Conservation (phyloP, 2,329 filamentous ascomycete species). For the Zymoseptoria brevis region DNA sequence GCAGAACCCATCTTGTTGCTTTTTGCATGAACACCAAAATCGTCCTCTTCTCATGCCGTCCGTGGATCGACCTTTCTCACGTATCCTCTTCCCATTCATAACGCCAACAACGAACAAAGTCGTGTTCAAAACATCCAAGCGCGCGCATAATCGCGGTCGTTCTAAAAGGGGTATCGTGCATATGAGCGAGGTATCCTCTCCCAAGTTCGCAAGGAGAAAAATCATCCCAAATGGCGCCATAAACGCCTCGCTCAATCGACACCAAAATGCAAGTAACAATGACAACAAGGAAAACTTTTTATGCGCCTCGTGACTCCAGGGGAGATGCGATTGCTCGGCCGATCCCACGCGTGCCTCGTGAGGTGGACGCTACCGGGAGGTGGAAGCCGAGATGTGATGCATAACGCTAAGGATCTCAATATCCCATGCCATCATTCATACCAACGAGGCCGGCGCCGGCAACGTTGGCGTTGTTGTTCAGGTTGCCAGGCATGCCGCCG, state of each 20-base stretch:
- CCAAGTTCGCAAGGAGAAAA: slow-evolving; percentile 15
- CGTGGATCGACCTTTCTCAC: background rate
- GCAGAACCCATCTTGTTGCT: background rate
- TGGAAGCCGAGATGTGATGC: background rate
- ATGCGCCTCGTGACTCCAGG: background rate
- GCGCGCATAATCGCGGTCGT: background rate
- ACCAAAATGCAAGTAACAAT: slow-evolving; percentile 8
- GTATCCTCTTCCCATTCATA: slow-evolving; percentile 1
- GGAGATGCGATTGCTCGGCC: background rate
- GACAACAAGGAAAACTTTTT: slow-evolving; percentile 6
- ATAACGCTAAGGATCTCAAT: slow-evolving; percentile 11
- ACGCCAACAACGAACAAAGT: background rate
- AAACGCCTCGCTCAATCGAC: slow-evolving; percentile 21
- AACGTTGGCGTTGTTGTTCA: slow-evolving; percentile 42
- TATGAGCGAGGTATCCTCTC: slow-evolving; percentile 23
- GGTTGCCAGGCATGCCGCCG: slow-evolving; percentile 29
- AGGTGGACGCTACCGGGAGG: background rate
- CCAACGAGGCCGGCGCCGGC: slow-evolving; percentile 48
- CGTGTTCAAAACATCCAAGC: slow-evolving; percentile 1
- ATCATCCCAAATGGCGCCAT: slow-evolving; percentile 24
- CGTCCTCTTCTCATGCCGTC: background rate
- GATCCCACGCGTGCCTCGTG: background rate
- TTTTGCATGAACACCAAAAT: background rate
- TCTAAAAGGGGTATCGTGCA: slow-evolving; percentile 1
- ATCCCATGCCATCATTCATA: slow-evolving; percentile 32